Evolutionary conservation across 768 basidiomycete genomes (phyloP).

Genomic region (Termitomyces sp.): DNA sequence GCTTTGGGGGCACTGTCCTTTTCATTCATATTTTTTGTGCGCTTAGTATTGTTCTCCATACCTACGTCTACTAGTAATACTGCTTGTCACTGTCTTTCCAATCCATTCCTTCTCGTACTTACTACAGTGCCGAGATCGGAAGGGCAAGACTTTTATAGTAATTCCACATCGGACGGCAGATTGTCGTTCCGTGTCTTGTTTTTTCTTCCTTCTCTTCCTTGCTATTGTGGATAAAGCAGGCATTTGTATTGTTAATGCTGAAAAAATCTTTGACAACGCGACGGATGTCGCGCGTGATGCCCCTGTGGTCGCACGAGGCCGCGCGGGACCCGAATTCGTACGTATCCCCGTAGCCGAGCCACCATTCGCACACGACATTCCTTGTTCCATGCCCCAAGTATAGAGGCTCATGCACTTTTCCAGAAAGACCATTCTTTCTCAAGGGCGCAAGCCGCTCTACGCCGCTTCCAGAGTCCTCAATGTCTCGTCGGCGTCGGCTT

Average conservation of each 20-base stretch:
- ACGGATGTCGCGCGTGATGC: constrained; percentile 2
- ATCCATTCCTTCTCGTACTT: not conserved
- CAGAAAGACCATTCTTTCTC: constrained; percentile 45
- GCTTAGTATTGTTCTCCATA: not conserved
- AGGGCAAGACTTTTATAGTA: not conserved
- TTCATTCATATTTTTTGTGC: not conserved
- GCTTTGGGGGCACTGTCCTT: too few species aligned
- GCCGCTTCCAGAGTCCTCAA: constrained; percentile 54
- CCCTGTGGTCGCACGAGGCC: constrained; percentile 9
- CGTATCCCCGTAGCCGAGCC: constrained; percentile 12
- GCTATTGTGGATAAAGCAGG: not conserved
- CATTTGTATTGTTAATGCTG: constrained; percentile 1
- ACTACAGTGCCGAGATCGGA: not conserved
- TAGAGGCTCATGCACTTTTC: constrained; percentile 39
- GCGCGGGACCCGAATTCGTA: constrained; percentile 15
- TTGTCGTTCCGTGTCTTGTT: not conserved
- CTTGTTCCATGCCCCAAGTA: constrained; percentile 8
- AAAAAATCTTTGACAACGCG: constrained; percentile 2
- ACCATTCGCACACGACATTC: constrained; percentile 1
- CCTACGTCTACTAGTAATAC: too few species aligned
- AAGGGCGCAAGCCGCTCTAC: constrained; percentile 50
- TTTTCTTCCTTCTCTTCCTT: not conserved
- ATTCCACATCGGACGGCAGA: not conserved
- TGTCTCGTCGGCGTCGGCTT: constrained; percentile 41
- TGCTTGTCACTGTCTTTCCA: not conserved